These are phyloP conservation scores for Neolecta irregularis DNA, from an alignment of 1,139 yeast species.

Conservation along the genomic window DNA sequence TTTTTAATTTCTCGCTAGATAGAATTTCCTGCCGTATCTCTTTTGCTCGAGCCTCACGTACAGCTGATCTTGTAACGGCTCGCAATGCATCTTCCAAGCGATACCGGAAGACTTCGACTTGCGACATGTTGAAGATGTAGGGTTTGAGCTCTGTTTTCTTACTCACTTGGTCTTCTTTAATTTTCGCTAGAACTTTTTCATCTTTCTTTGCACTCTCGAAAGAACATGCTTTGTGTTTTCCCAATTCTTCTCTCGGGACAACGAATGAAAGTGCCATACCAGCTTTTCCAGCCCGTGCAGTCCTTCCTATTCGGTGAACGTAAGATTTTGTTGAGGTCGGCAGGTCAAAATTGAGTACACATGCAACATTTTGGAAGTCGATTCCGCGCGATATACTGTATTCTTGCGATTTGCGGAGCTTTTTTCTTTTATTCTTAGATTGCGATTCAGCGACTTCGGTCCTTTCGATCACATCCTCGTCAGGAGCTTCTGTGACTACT, in stretches of 20 bases:
- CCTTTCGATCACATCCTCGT: slow-evolving; percentile 14
- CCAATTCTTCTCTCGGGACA: slow-evolving; percentile 67
- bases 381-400: slow-evolving; percentile 96
- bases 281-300: slow-evolving; percentile 92
- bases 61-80: slow-evolving; percentile 76
- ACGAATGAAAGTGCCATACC: slow-evolving; percentile 94
- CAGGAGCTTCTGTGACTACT: slow-evolving; percentile 3
- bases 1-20: slow-evolving; percentile 74
- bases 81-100: slow-evolving; percentile 96
- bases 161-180: slow-evolving; percentile 60
- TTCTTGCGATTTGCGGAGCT: slow-evolving; percentile 39
- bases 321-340: slow-evolving; percentile 84
- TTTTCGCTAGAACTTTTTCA: slow-evolving; percentile 66
- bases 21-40: slow-evolving; percentile 80
- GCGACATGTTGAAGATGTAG: slow-evolving; percentile 80
- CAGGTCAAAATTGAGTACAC: slow-evolving; percentile 88
- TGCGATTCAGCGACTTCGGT: slow-evolving; percentile 13
- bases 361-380: slow-evolving; percentile 89
- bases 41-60: slow-evolving; percentile 84
- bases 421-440: slow-evolving; percentile 17
- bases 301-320: slow-evolving; percentile 89
- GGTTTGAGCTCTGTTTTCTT: slow-evolving; percentile 35
- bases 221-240: slow-evolving; percentile 73
- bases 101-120: slow-evolving; percentile 89
- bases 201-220: slow-evolving; percentile 61